A percentile compares a stretch with the other conserved stretches of the same genome.
These are phyloP conservation scores for Tricholomella constricta DNA, from an alignment of 768 basidiomycete genomes.

Conservation along the genomic window DNA sequence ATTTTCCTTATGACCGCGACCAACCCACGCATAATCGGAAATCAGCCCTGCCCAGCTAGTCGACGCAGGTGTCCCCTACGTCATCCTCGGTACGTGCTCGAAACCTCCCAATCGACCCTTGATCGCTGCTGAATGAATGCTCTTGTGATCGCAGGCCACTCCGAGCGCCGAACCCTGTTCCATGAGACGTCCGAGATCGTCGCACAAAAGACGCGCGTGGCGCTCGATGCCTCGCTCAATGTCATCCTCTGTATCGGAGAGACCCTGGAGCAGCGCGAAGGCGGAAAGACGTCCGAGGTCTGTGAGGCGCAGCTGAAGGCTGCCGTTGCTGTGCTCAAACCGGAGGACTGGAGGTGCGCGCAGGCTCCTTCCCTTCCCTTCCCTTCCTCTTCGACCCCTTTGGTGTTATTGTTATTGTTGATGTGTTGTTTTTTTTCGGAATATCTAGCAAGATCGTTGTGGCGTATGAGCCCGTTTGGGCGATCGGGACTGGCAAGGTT, in stretches of 20 bases:
- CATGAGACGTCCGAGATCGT: constrained; percentile 82
- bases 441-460: constrained; percentile 93
- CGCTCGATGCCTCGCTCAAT: constrained; percentile 70
- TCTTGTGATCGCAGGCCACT: constrained; percentile 63
- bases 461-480: constrained; percentile 98
- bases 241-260: constrained; percentile 98
- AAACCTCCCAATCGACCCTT: background rate
- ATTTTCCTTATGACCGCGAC: background rate
- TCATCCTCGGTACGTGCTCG: constrained; percentile 73
- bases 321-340: constrained; percentile 61
- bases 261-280: constrained; percentile 86
- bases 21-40: background rate
- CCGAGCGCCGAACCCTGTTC: constrained; percentile 93
- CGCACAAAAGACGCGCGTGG: constrained; percentile 84
- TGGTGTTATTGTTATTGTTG: too few relatives aligned
- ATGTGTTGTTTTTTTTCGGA: too few relatives aligned
- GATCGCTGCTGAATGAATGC: background rate
- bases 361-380: too few relatives aligned
- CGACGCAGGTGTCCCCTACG: constrained; percentile 87
- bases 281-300: constrained; percentile 71
- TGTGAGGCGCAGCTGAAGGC: constrained; percentile 82
- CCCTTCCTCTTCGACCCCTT: too few relatives aligned
- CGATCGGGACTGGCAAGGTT: constrained; percentile 97
- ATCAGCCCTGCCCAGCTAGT: constrained; percentile 78
- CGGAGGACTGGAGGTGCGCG: constrained; percentile 81